Percentiles rank a stretch among this genome's conserved stretches.
Conservation (phyloP, 805 yeast species). For the Jamesozyma rosinii region DNA sequence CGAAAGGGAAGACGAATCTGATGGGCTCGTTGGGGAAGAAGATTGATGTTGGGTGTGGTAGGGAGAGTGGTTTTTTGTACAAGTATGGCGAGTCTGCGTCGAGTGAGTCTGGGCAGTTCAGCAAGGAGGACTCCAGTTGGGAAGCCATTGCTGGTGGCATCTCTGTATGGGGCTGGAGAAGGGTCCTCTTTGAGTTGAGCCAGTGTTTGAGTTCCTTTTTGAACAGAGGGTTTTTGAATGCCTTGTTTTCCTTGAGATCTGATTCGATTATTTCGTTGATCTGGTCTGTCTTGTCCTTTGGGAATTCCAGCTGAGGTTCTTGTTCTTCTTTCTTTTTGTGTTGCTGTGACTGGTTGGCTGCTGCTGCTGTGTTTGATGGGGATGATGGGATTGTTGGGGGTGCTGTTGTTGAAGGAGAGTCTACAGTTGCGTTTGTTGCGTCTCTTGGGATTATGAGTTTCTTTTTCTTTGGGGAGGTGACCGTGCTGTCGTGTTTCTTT, state of each 20-base stretch:
- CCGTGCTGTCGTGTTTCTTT: neutral
- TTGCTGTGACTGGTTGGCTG: neutral
- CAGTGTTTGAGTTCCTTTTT: slow-evolving; percentile 25
- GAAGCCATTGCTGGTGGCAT: slow-evolving; percentile 24
- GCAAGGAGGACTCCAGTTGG: slow-evolving; percentile 62
- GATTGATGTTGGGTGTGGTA: slow-evolving; percentile 82
- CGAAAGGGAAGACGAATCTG: slow-evolving; percentile 24
- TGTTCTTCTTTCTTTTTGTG: neutral
- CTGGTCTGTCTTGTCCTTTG: slow-evolving; percentile 23
- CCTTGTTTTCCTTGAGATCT: slow-evolving; percentile 16
- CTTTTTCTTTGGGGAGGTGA: slow-evolving; percentile 32
- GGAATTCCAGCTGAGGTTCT: slow-evolving; percentile 8
- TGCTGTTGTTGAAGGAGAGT: neutral
- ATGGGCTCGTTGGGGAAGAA: slow-evolving; percentile 60
- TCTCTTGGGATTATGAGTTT: slow-evolving; percentile 3
- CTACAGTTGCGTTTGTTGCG: slow-evolving; percentile 1
- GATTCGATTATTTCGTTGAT: slow-evolving; percentile 21
- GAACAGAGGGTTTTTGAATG: slow-evolving; percentile 25
- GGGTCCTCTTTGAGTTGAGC: slow-evolving; percentile 22
- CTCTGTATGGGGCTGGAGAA: slow-evolving; percentile 25
- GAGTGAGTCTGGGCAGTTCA: slow-evolving; percentile 87
- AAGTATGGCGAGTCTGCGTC: slow-evolving; percentile 73
- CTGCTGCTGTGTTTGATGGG: neutral
- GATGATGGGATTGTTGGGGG: slow-evolving; percentile 2
- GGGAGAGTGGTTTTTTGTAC: slow-evolving; percentile 56